Evolutionary conservation across 805 yeast species (phyloP).

Genomic region (Starmerella bombi): DNA sequence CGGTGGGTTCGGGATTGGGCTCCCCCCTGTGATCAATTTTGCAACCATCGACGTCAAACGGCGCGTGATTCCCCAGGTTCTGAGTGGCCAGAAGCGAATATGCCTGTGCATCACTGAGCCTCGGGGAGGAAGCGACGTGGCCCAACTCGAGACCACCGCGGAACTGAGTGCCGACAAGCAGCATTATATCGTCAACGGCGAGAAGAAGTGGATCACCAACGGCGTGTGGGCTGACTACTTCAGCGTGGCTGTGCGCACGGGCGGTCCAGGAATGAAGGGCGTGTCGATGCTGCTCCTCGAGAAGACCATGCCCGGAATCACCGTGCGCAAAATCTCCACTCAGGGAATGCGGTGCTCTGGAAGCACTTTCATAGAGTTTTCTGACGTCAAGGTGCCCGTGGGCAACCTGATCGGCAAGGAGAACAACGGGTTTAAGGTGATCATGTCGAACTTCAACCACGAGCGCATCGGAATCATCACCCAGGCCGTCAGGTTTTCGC

Average conservation of each 20-base stretch:
- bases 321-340: constrained; percentile 30
- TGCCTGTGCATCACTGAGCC: constrained; percentile 35
- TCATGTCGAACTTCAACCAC: constrained; percentile 35
- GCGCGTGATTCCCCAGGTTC: constrained; percentile 29
- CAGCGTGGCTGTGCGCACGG: constrained; percentile 35
- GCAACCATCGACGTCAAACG: constrained; percentile 24
- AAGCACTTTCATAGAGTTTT: constrained; percentile 31
- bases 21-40: constrained; percentile 31
- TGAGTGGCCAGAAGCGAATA: constrained; percentile 31
- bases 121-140: constrained; percentile 35
- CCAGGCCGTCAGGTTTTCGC: constrained; percentile 33
- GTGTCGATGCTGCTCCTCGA: constrained; percentile 32
- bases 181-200: constrained; percentile 33
- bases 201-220: constrained; percentile 36
- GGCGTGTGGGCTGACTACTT: constrained; percentile 34
- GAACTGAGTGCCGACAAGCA: constrained; percentile 32
- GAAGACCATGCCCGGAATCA: constrained; percentile 32
- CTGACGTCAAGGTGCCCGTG: constrained; percentile 36
- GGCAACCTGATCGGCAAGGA: constrained; percentile 33
- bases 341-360: constrained; percentile 35
- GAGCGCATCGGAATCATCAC: constrained; percentile 33
- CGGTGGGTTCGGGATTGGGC: constrained; percentile 34
- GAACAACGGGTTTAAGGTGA: constrained; percentile 34
- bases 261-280: constrained; percentile 32
- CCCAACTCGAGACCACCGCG: constrained; percentile 32